Evolutionary conservation across 1,284 basidiomycete species (phyloP), one percentile per base, ranked within the genome.

Genomic region (Papiliotrema laurentii): DNA sequence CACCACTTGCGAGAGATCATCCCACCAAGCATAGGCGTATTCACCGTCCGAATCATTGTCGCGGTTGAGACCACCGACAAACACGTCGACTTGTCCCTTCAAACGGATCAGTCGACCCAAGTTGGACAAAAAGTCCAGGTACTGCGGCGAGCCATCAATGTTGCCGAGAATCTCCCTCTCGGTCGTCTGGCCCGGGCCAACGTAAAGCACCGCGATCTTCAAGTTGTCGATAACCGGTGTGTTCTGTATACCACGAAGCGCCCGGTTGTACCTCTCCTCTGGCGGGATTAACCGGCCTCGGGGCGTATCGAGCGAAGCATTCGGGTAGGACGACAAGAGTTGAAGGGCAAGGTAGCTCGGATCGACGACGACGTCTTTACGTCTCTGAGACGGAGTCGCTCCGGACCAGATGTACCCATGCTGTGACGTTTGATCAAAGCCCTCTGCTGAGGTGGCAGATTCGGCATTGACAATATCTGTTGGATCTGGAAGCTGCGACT

Each of bases 21-120:
- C 92, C 86, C 91, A 93, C 93, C 94, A 98, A 0, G 93, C 92
- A 65, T 98, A 98, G 0, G 91, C 88, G 64, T 91, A 94, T 71
- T 76, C 70, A 24, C 79, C 79, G 56, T 97, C 90, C 21, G 87
- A 84, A 68, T 97, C 92, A 60, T 86, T 83, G 56, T 87, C 84
- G 13, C 64, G 83, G 69, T 94, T 87, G 27, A 98, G 79, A 2
- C 92, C 92, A 25, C 93, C 94, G 1, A 86, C 87, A 71, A 94
- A 97, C n/a, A 97, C 84, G 66, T 97, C 92, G 11, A 84, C 79
- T 72, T 93, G 90, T 5, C 87, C 90, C 26, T 89, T 85, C n/a
- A 97, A 78, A 54, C 88, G 83, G 69, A 97, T 88, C 43, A 98
- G 77, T 36, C 88, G 79, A 0, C 94, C 96, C 2, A 99, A 79